These are phyloP conservation scores for Cordyceps tenuipes DNA, from an alignment of 2,329 filamentous ascomycete species.

Conservation along the genomic window DNA sequence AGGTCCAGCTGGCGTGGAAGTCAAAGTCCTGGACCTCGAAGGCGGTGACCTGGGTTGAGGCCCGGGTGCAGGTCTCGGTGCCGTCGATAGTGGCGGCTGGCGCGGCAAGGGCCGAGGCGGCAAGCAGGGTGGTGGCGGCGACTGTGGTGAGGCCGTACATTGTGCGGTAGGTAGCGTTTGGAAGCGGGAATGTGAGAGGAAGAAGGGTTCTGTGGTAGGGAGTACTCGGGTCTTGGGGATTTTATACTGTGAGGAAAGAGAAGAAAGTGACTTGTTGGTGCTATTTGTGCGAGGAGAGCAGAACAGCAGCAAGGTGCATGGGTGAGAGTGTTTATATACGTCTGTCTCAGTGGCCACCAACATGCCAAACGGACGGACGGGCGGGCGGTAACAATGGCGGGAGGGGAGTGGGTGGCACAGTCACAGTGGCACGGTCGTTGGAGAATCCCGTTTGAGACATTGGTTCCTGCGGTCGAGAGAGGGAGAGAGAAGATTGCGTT, in stretches of 20 bases:
- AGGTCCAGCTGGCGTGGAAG: conserved; percentile 40
- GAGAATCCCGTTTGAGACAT: not conserved
- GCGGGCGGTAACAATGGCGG: not conserved
- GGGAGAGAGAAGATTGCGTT: not conserved
- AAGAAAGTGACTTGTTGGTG: not conserved
- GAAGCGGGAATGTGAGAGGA: not conserved
- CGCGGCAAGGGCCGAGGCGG: conserved; percentile 18
- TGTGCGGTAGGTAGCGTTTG: conserved; percentile 10
- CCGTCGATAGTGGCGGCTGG: conserved; percentile 13
- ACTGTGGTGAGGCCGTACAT: conserved; percentile 16
- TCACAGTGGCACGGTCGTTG: not conserved
- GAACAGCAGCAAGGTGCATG: not conserved
- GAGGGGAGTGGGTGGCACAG: too few relatives aligned
- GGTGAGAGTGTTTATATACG: not conserved
- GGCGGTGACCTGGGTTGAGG: conserved; percentile 15
- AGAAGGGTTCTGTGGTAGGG: not conserved
- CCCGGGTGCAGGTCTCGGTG: conserved; percentile 15
- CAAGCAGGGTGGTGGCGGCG: conserved; percentile 18
- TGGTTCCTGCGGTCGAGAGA: not conserved
- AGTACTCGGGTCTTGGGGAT: not conserved
- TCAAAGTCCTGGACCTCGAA: conserved; percentile 39
- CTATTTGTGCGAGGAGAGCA: not conserved
- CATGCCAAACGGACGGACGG: not conserved
- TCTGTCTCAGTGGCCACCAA: not conserved
- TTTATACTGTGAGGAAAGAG: not conserved